Base-by-base conservation (phyloP, 1,284 basidiomycete species). In the Ceratobasidium sp. region DNA sequence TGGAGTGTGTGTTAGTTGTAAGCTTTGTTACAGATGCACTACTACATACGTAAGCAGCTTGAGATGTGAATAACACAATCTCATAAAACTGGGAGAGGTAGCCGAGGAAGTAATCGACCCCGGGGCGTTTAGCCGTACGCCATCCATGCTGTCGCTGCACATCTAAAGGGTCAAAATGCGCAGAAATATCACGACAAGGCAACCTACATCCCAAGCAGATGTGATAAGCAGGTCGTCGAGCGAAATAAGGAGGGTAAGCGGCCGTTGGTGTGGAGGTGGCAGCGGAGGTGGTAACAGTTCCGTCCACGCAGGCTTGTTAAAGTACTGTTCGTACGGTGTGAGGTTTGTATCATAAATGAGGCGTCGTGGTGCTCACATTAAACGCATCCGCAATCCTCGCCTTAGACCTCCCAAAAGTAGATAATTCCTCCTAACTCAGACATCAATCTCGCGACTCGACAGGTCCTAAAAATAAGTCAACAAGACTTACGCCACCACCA, bases 11-110 rank as follows among this genome's bases (percentile, higher is more conserved):
- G 51, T 23, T 15, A 18, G 26, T 77, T 44, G 63, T 77, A 49
- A 33, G 33, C 10, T 69, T 33, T 46, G 40, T 60, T 33, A 44
- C n/a, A 70, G 58, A 44, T 49, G 49, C 55, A 26, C 4, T 55
- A 40, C 60, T 39, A 89, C 94, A 78, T 82, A 97, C 96, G 85
- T 97, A 99, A 82, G 91, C 89, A 73, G 95, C 92, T 86, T 98
- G 96, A 10, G 92, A 90, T 15, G 97, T 98, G 88, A 99, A 99
- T 77, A 99, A 88, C 28, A 99, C 97, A 80, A 99, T 92, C 87
- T 99, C 97, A 86, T 96, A 99, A 86, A 98, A 99, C 83, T 98
- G 97, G 0, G 96, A 96, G 60, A 99, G 90, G 85, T 99, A 99
- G 46, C 91, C 97, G 69, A 99, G 88, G 90, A 99, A 99, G 86